Evolutionary conservation across 495 filamentous ascomycete species (phyloP).

Genomic region (Recurvomyces mirabilis): DNA sequence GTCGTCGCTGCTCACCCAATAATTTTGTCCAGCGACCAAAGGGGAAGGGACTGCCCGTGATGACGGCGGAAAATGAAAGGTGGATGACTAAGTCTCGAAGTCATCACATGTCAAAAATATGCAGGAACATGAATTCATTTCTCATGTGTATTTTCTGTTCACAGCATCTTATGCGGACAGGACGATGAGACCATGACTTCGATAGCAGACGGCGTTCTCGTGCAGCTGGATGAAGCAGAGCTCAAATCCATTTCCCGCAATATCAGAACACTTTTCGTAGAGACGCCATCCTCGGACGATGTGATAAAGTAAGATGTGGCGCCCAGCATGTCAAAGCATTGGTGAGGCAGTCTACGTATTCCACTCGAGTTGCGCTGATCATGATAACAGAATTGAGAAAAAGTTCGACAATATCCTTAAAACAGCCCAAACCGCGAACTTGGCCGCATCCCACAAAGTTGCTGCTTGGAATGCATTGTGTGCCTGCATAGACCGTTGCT

Average conservation of each 20-base stretch:
- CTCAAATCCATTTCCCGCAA: constrained; percentile 6
- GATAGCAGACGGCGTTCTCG: too few relatives aligned
- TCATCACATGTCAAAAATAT: too few relatives aligned
- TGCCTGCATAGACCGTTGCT: constrained; percentile 25
- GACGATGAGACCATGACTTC: too few relatives aligned
- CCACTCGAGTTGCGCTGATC: neutral
- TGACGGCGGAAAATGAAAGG: too few relatives aligned
- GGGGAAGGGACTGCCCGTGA: too few relatives aligned
- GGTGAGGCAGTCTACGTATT: neutral
- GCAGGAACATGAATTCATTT: too few relatives aligned
- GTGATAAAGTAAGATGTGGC: constrained; percentile 18
- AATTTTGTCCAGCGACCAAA: neutral
- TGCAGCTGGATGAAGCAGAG: constrained; percentile 9
- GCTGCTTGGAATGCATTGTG: constrained; percentile 31
- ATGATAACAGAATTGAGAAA: neutral
- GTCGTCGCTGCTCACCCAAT: neutral
- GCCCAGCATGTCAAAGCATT: neutral
- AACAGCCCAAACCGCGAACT: neutral
- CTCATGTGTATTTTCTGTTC: too few relatives aligned
- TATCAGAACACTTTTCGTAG: constrained; percentile 1
- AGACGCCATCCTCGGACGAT: neutral
- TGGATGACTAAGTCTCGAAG: too few relatives aligned
- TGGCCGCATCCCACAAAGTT: constrained; percentile 22
- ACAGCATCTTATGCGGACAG: too few relatives aligned
- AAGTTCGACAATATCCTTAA: neutral